Evolutionary conservation across 129 eudicot genomes (phyloP).

Genomic region (Chrysanthemum seticuspe): DNA sequence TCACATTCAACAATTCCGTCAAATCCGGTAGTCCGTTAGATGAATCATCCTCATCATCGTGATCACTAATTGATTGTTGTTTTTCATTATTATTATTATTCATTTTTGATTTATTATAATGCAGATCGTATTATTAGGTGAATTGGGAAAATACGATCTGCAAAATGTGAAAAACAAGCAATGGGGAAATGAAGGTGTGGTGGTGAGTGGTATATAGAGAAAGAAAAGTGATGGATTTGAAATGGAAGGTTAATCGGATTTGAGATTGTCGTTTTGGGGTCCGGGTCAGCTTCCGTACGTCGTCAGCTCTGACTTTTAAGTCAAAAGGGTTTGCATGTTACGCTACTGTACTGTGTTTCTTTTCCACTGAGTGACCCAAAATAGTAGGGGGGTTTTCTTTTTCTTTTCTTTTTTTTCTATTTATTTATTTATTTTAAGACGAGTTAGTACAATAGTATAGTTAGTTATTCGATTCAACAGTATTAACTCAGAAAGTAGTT

Average conservation of each 20-base stretch:
- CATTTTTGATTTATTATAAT: neutral
- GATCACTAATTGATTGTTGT: constrained; percentile 25
- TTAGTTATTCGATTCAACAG: no score
- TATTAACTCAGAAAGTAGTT: no score
- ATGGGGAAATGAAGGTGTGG: constrained; percentile 17
- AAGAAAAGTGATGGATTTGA: constrained; percentile 33
- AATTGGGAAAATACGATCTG: no score
- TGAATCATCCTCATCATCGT: constrained; percentile 48
- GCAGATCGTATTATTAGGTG: constrained; percentile 6
- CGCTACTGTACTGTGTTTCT: no score
- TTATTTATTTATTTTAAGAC: no score
- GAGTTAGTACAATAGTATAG: no score
- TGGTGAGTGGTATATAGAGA: constrained; percentile 2
- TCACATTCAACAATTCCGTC: neutral
- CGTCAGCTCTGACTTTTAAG: no score
- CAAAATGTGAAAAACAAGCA: constrained; percentile 13
- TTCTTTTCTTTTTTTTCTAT: no score
- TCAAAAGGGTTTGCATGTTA: no score
- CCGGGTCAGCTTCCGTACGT: constrained; percentile 18
- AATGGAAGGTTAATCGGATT: constrained; percentile 21
- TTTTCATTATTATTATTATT: constrained; percentile 28
- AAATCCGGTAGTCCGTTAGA: constrained; percentile 23
- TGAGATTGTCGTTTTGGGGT: constrained; percentile 22
- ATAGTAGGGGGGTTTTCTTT: no score
- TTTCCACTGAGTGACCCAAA: no score